A percentile compares a stretch with the other conserved stretches of the same genome.
phyloP scores from a whole-genome alignment of 768 basidiomycete genomes.

The Termitomyces sp. region DNA sequence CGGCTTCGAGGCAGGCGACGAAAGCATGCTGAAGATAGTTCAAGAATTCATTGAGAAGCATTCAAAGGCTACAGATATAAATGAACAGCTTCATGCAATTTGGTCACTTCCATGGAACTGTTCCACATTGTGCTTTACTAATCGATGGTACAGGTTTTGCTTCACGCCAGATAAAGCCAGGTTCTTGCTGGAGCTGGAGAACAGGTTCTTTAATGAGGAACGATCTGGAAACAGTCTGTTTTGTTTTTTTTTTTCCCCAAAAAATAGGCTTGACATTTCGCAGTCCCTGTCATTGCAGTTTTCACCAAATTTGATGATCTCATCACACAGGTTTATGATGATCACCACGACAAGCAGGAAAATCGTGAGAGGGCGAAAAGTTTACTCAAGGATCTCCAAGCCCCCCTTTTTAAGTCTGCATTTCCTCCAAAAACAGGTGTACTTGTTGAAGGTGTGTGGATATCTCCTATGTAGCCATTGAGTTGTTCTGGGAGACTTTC shows the following conservation, averaged over 20 bases:
- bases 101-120: background rate
- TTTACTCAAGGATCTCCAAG: background rate
- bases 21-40: background rate
- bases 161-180: background rate
- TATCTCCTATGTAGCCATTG: background rate
- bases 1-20: background rate
- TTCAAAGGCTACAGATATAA: background rate
- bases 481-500: background rate
- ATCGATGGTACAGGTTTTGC: background rate
- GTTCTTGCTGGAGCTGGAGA: background rate
- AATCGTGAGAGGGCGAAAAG: background rate
- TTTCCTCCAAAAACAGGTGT: background rate
- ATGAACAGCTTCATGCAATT: background rate
- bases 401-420: background rate
- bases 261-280: background rate
- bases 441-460: background rate
- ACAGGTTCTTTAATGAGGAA: background rate
- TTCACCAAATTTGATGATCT: background rate
- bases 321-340: background rate
- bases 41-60: background rate
- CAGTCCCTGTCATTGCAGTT: background rate
- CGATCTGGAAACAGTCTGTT: background rate
- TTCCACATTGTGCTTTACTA: background rate
- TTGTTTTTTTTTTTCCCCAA: background rate
- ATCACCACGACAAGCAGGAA: background rate